phyloP scores from a whole-genome alignment of 83 land plant genomes.

The Thuja plicata region DNA sequence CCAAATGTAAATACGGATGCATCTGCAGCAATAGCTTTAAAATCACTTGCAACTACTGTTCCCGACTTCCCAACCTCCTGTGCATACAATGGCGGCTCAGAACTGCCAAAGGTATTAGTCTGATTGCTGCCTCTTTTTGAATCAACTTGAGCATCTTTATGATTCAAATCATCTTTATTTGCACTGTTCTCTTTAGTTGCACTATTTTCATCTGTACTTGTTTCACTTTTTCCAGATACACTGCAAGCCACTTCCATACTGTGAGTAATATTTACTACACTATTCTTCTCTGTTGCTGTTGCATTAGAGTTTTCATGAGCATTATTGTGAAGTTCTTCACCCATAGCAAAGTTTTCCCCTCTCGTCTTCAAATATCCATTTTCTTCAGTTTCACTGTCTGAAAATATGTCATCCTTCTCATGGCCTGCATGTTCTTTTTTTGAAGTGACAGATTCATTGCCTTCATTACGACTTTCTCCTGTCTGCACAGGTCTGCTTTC shows the following conservation, averaged over 20 bases:
- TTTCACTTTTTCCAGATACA: constrained; percentile 13
- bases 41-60: constrained; percentile 58
- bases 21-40: constrained; percentile 98
- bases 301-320: constrained; percentile 6
- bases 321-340: constrained; percentile 17
- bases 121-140: constrained; percentile 10
- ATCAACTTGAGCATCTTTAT: constrained; percentile 10
- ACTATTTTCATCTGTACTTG: constrained; percentile 18
- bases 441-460: constrained; percentile 23
- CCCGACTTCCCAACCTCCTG: constrained; percentile 25
- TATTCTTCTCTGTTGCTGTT: constrained; percentile 14
- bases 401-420: constrained; percentile 84
- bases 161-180: background rate
- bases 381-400: constrained; percentile 78
- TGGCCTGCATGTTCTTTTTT: constrained; percentile 24
- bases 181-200: constrained; percentile 5
- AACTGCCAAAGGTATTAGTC: constrained; percentile 9
- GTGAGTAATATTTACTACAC: constrained; percentile 17
- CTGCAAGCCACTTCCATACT: constrained; percentile 28
- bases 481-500: constrained; percentile 22
- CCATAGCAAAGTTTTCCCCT: background rate
- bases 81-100: constrained; percentile 6
- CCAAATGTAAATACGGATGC: constrained; percentile 98
- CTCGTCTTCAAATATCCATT: constrained; percentile 33
- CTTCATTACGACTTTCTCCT: constrained; percentile 17